Evolutionary conservation across 176 grass and related monocot genomes (phyloP).

Genomic region (Urochloa ruziziensis): DNA sequence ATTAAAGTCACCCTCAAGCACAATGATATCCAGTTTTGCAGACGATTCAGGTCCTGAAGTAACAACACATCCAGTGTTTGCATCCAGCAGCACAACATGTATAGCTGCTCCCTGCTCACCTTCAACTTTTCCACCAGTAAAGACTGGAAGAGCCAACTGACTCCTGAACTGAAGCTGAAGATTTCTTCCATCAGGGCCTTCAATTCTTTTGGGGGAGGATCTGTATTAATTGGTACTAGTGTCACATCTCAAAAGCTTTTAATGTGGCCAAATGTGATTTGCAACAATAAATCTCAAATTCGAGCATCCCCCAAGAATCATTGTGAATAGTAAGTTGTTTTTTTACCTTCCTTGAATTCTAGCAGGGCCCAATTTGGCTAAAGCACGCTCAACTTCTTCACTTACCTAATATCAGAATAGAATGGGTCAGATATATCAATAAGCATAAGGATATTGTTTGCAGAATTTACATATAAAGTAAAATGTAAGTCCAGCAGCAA

Average conservation of each 20-base stretch:
- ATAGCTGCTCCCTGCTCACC: constrained; percentile 91
- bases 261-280: neutral
- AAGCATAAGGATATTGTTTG: neutral
- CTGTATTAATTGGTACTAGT: constrained; percentile 46
- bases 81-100: constrained; percentile 75
- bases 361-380: constrained; percentile 82
- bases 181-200: constrained; percentile 87
- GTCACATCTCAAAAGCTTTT: neutral
- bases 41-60: constrained; percentile 72
- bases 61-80: constrained; percentile 58
- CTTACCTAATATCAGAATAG: constrained; percentile 71
- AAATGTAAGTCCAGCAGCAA: neutral
- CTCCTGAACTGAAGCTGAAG: constrained; percentile 78
- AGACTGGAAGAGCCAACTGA: constrained; percentile 71
- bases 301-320: neutral
- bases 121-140: constrained; percentile 93
- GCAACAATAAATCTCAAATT: constrained; percentile 14
- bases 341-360: constrained; percentile 89
- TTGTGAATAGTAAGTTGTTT: constrained; percentile 1
- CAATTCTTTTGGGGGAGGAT: constrained; percentile 77
- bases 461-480: neutral
- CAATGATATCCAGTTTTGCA: constrained; percentile 84
- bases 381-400: constrained; percentile 99
- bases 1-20: constrained; percentile 91
- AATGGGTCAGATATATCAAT: constrained; percentile 19